Base-by-base conservation (phyloP, 73 alveolate genomes). In the Paramecium primaurelia region DNA sequence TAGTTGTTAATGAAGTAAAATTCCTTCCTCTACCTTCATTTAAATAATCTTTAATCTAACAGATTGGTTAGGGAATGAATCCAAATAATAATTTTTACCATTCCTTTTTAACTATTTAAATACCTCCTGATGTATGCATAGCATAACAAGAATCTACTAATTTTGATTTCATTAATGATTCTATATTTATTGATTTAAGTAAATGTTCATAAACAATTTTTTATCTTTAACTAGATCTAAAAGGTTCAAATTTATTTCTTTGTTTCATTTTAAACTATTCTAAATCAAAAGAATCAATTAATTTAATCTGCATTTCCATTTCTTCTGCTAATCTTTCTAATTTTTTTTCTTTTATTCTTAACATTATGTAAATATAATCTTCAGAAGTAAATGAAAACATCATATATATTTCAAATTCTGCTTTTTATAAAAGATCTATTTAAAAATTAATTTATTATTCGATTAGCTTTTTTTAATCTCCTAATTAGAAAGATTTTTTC, bases 111-210 rank as follows among this genome's bases (percentile, higher is more conserved):
- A 89, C 84, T 28, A 88, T 36, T 37, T 88, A 38, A 25, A 71
- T 68, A 12, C 94, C 94, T 34, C 94, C 94, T 45, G 86, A 69
- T 38, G 94, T 89, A 34, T 89, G 94, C 94, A 89, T 89, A n/a
- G 71, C 71, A 38, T 89, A 87, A 49, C 71, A 89, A 9, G 47
- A 71, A 1, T 71, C 30, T 8, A 89, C 18, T 37, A 71, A 42
- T 20, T 64, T 51, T 8, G 80, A 59, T 18, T 77, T 45, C 28
- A 58, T 71, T 71, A 89, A 89, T 18, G 80, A 77, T 16, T 73
- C 73, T 32, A 89, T 22, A 47, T 71, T 89, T 28, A 89, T 49
- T 18, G 88, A 45, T 20, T 89, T 89, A 12, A 22, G 42, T n/a
- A 89, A 54, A 71, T 89, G 84, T 36, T 71, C 38, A 32, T 89